Evolutionary conservation across 129 eudicot genomes (phyloP).

Genomic region (Lactuca sativa): DNA sequence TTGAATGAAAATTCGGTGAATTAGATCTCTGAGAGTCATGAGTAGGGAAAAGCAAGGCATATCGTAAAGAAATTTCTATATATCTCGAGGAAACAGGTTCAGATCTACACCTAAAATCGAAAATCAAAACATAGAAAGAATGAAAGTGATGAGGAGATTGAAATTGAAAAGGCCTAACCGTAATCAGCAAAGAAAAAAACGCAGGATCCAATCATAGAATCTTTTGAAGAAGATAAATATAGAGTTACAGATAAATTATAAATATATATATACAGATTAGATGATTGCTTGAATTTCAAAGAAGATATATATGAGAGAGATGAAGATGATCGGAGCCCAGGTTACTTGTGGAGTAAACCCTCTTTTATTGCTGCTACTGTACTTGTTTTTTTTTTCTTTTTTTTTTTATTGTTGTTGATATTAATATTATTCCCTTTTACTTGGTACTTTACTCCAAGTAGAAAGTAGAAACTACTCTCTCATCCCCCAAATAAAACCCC

Average conservation of each 20-base stretch:
- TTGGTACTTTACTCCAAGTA: too few species aligned
- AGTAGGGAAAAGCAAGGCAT: slow-evolving; percentile 1
- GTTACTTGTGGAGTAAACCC: slow-evolving; percentile 32
- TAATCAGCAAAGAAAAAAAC: slow-evolving; percentile 44
- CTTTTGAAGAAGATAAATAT: neutral
- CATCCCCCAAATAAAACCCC: neutral
- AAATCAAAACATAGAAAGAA: neutral
- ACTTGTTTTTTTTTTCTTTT: neutral
- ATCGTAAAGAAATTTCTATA: slow-evolving; percentile 1
- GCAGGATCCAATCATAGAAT: slow-evolving; percentile 52
- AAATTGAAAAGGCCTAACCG: slow-evolving; percentile 35
- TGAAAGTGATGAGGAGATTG: neutral
- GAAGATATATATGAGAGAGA: slow-evolving; percentile 38
- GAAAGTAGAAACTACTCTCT: neutral
- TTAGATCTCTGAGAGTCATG: slow-evolving; percentile 11
- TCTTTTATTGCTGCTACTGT: slow-evolving; percentile 14
- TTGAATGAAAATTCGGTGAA: slow-evolving; percentile 12
- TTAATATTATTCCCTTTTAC: neutral
- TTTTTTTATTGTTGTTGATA: too few species aligned
- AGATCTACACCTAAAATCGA: slow-evolving; percentile 32
- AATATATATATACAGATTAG: slow-evolving; percentile 13
- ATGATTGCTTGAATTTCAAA: slow-evolving; percentile 10
- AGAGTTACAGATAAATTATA: neutral
- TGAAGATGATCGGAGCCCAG: slow-evolving; percentile 34
- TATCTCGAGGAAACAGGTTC: slow-evolving; percentile 5